Evolutionary conservation across 2,329 filamentous ascomycete species (phyloP).

Genomic region (Alternaria sp.): DNA sequence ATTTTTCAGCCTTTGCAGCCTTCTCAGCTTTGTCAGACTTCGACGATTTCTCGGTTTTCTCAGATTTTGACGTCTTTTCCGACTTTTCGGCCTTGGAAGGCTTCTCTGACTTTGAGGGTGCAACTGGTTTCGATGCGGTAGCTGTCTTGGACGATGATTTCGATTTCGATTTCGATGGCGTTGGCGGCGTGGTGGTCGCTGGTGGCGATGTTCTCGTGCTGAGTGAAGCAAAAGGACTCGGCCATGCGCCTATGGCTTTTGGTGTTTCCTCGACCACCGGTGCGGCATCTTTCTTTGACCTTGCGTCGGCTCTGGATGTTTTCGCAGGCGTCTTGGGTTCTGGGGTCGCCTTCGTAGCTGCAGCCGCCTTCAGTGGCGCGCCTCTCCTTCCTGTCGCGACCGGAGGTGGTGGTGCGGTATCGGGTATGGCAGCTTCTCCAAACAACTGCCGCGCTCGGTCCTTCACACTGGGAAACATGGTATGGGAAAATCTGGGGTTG

Average conservation of each 20-base stretch:
- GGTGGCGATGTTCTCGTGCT: constrained; percentile 12
- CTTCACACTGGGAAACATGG: constrained; percentile 35
- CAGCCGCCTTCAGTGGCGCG: constrained; percentile 17
- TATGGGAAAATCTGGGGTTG: constrained; percentile 8
- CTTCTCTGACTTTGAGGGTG: constrained; percentile 13
- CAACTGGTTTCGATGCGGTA: constrained; percentile 12
- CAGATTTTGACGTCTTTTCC: not conserved
- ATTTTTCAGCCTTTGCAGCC: constrained; percentile 12
- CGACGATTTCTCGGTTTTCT: not conserved
- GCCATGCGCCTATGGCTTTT: constrained; percentile 18
- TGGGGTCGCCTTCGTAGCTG: constrained; percentile 14
- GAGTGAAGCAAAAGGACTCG: constrained; percentile 15
- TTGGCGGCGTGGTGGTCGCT: constrained; percentile 4
- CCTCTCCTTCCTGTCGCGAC: constrained; percentile 19
- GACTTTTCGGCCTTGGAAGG: constrained; percentile 2
- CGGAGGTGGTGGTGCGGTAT: constrained; percentile 13
- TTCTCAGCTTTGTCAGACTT: constrained; percentile 9
- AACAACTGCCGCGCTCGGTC: constrained; percentile 27
- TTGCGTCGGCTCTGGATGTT: constrained; percentile 2
- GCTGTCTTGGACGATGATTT: constrained; percentile 5
- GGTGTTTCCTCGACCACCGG: constrained; percentile 13
- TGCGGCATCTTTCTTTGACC: constrained; percentile 9
- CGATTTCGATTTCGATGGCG: constrained; percentile 20
- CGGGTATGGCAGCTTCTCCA: constrained; percentile 11
- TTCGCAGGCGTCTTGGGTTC: constrained; percentile 15